Evolutionary conservation across 2,329 filamentous ascomycete species (phyloP).

Genomic region (Monosporascus cannonballus): DNA sequence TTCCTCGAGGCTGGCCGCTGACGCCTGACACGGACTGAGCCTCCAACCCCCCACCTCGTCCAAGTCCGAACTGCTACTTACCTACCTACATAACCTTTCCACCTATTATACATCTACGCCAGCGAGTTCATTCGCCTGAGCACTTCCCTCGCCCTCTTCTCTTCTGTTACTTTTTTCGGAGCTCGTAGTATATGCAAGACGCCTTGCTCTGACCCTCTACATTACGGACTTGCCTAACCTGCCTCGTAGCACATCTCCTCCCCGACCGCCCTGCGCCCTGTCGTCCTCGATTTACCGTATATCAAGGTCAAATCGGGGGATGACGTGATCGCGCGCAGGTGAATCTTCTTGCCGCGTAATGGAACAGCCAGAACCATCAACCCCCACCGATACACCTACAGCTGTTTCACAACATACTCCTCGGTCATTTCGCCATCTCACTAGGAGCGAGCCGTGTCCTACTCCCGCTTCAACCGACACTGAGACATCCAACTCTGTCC

Average conservation of each 20-base stretch:
- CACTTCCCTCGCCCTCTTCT: neutral
- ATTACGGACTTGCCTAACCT: neutral
- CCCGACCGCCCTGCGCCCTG: constrained; percentile 14
- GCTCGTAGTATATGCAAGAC: neutral
- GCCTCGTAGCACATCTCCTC: neutral
- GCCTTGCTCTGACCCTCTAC: neutral
- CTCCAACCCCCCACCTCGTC: no score
- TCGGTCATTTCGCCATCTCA: constrained; percentile 8
- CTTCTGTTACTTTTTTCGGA: neutral
- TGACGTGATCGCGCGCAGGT: constrained; percentile 29
- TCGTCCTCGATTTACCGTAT: constrained; percentile 21
- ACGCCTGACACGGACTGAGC: no score
- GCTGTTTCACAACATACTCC: constrained; percentile 17
- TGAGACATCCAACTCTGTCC: constrained; percentile 32
- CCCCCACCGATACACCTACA: constrained; percentile 19
- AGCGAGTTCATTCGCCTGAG: neutral
- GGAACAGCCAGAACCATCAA: constrained; percentile 35
- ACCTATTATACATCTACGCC: neutral
- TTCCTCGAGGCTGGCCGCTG: no score
- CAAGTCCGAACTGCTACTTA: neutral
- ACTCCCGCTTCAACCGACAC: constrained; percentile 10
- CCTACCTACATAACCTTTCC: neutral
- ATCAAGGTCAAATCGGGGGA: constrained; percentile 25
- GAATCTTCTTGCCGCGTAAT: constrained; percentile 39
- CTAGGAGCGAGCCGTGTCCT: constrained; percentile 23